Conservation (phyloP, 2,329 filamentous ascomycete species). For the Scolecobasidium constrictum region DNA sequence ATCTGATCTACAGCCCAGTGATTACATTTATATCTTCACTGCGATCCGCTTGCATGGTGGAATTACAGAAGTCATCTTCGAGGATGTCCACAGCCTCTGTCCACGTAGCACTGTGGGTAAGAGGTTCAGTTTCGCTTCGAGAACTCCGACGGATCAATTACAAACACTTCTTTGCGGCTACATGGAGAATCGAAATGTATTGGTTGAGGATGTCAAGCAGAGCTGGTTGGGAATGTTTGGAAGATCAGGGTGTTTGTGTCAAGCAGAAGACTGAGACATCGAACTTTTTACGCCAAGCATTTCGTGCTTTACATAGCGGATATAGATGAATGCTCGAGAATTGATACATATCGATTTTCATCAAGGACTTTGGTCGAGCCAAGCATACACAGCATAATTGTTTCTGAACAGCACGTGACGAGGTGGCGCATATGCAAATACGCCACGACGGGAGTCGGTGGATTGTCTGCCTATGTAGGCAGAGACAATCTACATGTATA, state of each 20-base stretch:
- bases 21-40: not conserved
- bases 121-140: not conserved
- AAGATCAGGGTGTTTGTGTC: not conserved
- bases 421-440: too few relatives aligned
- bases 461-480: too few relatives aligned
- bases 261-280: too few relatives aligned
- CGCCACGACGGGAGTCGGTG: too few relatives aligned
- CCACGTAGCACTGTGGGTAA: not conserved
- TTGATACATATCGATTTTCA: too few relatives aligned
- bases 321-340: too few relatives aligned
- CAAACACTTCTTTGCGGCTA: not conserved
- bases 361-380: too few relatives aligned
- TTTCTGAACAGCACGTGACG: too few relatives aligned
- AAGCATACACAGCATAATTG: too few relatives aligned
- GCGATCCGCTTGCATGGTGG: not conserved
- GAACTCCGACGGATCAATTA: not conserved
- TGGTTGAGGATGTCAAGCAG: not conserved
- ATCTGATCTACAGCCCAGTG: not conserved
- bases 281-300: too few relatives aligned
- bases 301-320: too few relatives aligned
- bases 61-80: not conserved
- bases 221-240: not conserved
- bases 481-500: too few relatives aligned
- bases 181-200: not conserved
- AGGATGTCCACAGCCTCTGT: not conserved